Base-by-base conservation (phyloP, 345 rosid species). In the Acer saccharum region DNA sequence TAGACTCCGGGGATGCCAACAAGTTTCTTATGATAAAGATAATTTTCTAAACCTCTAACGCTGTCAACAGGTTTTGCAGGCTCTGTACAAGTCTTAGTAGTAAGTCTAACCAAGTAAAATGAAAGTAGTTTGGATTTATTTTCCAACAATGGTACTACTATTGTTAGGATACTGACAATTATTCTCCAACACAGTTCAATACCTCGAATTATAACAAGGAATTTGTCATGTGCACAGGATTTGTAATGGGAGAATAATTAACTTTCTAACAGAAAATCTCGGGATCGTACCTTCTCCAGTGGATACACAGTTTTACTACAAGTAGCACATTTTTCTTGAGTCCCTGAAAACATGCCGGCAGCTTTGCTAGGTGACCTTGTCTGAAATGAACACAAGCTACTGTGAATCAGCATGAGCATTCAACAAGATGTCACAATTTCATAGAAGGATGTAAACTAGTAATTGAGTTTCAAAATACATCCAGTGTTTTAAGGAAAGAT, bases 301-400 rank as follows among this genome's bases (percentile, higher is more conserved):
- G 98, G 99, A 82, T 97, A 97, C 46, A 94, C 99, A 16, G 99
- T 97, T 92, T 93, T 97, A 72, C 90, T 91, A 83, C 98, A 97
- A 74, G 98, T 89, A 74, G 96, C 97, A 39, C 99, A 97, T 76
- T 97, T 97, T 65, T 97, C 99, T 83, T 89, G 98, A 1, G 99
- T 97, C 72, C 99, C 99, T 46, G 98, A 93, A 81, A 94, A 97
- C 98, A 90, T 91, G 82, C 98, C 68, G 29, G 98, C 99, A 48
- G 98, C 92, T 87, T 91, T 90, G 84, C 99, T 94, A 57, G 98
- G 96, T 14, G 99, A 92, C 79, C 94, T 90, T 65, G 93, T 90
- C 99, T 96, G 89, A 77, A 80, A 89, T 48, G 67, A 84, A 76
- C 65, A 78, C 75, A 85, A 73, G 77, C 79, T 63, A 76, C 67